phyloP scores from a whole-genome alignment of 805 yeast species.

The Groenewaldozyma salmanticensis region DNA sequence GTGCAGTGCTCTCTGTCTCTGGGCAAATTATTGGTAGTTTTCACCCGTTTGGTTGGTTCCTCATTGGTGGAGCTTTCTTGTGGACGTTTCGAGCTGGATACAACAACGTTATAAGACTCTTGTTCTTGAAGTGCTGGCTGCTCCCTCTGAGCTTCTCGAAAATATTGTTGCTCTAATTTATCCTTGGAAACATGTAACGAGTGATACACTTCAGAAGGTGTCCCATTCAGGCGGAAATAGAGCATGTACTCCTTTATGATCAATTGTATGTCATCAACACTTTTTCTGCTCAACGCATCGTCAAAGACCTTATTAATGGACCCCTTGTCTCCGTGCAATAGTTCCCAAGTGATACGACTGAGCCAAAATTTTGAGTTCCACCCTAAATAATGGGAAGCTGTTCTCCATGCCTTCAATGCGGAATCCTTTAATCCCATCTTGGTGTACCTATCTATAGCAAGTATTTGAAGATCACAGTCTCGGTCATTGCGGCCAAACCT shows the following conservation, averaged over 20 bases:
- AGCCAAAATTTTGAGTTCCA: neutral
- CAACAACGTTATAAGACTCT: no score
- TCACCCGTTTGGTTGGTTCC: neutral
- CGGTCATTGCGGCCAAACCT: neutral
- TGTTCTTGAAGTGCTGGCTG: no score
- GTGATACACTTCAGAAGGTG: neutral
- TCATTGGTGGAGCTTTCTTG: neutral
- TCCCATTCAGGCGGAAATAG: constrained; percentile 25
- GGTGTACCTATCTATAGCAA: constrained; percentile 30
- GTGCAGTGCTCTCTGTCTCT: constrained; percentile 55
- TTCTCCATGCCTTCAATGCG: constrained; percentile 1
- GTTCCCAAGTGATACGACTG: neutral
- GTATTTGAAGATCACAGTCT: constrained; percentile 30
- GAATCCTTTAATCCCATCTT: constrained; percentile 22
- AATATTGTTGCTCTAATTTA: neutral
- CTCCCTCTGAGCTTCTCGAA: constrained; percentile 5
- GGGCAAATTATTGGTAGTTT: neutral
- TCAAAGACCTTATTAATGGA: constrained; percentile 25
- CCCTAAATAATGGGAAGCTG: neutral
- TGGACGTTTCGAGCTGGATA: neutral
- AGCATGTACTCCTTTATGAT: constrained; percentile 36
- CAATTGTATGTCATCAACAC: constrained; percentile 14
- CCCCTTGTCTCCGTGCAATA: constrained; percentile 8
- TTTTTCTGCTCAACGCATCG: constrained; percentile 23
- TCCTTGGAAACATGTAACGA: neutral